phyloP scores from a whole-genome alignment of 2,329 filamentous ascomycete species.

The Aureobasidium uvarum region DNA sequence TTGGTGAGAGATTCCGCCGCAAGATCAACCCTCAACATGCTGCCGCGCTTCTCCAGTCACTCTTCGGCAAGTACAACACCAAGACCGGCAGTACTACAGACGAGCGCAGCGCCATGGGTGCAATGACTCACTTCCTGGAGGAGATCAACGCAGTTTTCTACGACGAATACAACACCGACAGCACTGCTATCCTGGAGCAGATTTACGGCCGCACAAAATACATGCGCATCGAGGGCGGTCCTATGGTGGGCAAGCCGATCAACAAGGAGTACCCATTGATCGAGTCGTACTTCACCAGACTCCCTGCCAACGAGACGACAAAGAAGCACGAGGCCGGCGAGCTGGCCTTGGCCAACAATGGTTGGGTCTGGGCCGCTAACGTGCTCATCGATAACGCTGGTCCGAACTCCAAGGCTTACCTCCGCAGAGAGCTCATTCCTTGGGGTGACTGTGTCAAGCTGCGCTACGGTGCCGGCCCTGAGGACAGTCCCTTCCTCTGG shows the following conservation, averaged over 20 bases:
- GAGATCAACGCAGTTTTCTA: slow-evolving; percentile 87
- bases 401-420: slow-evolving; percentile 82
- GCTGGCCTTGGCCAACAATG: slow-evolving; percentile 87
- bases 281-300: slow-evolving; percentile 90
- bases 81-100: slow-evolving; percentile 51
- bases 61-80: slow-evolving; percentile 67
- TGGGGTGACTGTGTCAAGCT: slow-evolving; percentile 99
- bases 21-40: slow-evolving; percentile 66
- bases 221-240: slow-evolving; percentile 85
- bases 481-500: slow-evolving; percentile 94
- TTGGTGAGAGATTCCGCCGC: slow-evolving; percentile 78
- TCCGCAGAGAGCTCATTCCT: slow-evolving; percentile 93
- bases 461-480: slow-evolving; percentile 73
- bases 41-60: slow-evolving; percentile 64
- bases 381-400: slow-evolving; percentile 93
- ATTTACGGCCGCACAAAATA: slow-evolving; percentile 95
- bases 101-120: slow-evolving; percentile 55
- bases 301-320: slow-evolving; percentile 76
- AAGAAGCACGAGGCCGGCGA: slow-evolving; percentile 72
- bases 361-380: slow-evolving; percentile 98
- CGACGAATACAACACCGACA: slow-evolving; percentile 83
- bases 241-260: slow-evolving; percentile 80
- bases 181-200: slow-evolving; percentile 81
- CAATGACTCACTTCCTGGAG: slow-evolving; percentile 64
- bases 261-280: slow-evolving; percentile 75